A percentile compares a stretch with the other conserved stretches of the same genome.
phyloP scores from a whole-genome alignment of 2,329 filamentous ascomycete genomes.

The Colletotrichum abscissum region DNA sequence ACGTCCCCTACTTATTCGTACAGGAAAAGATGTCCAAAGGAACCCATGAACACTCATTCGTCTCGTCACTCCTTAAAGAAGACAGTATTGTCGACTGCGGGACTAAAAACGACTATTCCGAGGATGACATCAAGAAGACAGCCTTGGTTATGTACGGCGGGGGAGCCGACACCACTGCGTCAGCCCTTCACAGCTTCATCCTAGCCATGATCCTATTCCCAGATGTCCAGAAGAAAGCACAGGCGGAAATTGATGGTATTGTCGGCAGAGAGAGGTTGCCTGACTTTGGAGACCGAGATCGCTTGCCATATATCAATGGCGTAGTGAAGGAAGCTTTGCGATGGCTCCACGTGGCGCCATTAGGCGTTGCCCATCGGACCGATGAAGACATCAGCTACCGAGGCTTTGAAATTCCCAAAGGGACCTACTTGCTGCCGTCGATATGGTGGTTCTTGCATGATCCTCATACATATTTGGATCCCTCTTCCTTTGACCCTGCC shows the following conservation, averaged over 20 bases:
- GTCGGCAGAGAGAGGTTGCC: constrained; percentile 60
- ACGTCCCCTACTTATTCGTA: constrained; percentile 35
- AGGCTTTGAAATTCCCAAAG: constrained; percentile 27
- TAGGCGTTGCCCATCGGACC: constrained; percentile 51
- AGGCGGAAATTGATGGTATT: constrained; percentile 62
- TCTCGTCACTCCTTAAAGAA: constrained; percentile 4
- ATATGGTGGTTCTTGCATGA: constrained; percentile 66
- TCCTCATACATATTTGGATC: constrained; percentile 69
- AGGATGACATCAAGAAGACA: constrained; percentile 25
- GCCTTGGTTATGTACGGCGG: constrained; percentile 27
- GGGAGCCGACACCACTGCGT: constrained; percentile 38
- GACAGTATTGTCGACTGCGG: not conserved
- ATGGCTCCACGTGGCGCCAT: constrained; percentile 64
- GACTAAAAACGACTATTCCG: not conserved
- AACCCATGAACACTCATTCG: not conserved
- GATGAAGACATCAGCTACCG: constrained; percentile 35
- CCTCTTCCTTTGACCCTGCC: constrained; percentile 46
- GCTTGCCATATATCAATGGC: constrained; percentile 63
- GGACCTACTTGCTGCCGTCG: constrained; percentile 38
- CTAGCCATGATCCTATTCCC: constrained; percentile 59
- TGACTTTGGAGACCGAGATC: constrained; percentile 56
- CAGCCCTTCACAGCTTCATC: constrained; percentile 54
- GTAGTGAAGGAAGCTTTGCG: constrained; percentile 67
- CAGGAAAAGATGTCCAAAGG: constrained; percentile 37
- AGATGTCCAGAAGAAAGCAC: constrained; percentile 57